Conservation (phyloP, 2,329 filamentous ascomycete species). For the Sclerotinia spermophila region DNA sequence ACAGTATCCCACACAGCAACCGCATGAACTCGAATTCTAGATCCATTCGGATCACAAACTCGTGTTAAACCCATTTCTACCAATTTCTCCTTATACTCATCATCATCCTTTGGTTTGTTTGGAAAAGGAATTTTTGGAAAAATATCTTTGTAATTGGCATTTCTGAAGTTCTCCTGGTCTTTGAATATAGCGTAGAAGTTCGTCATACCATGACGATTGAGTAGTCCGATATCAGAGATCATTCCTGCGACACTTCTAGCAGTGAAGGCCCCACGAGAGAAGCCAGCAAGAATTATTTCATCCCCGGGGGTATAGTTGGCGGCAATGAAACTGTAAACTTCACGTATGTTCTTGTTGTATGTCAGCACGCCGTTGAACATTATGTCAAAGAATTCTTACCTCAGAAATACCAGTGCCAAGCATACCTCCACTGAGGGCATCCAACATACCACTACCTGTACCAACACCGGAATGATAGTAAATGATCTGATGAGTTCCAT, state of each 20-base stretch:
- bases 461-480: constrained; percentile 61
- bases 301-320: constrained; percentile 41
- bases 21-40: constrained; percentile 43
- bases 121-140: constrained; percentile 34
- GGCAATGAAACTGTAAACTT: constrained; percentile 47
- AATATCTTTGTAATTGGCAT: constrained; percentile 37
- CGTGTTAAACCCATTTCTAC: constrained; percentile 39
- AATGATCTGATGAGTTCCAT: constrained; percentile 53
- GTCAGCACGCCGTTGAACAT: constrained; percentile 37
- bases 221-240: constrained; percentile 36
- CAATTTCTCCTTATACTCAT: constrained; percentile 40
- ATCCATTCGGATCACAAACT: constrained; percentile 38
- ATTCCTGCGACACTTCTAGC: constrained; percentile 40
- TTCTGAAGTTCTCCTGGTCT: constrained; percentile 36
- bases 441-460: constrained; percentile 48
- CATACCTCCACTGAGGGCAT: constrained; percentile 51
- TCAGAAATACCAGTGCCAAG: constrained; percentile 50
- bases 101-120: constrained; percentile 29
- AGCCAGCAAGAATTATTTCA: constrained; percentile 41
- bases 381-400: constrained; percentile 20
- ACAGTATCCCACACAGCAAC: constrained; percentile 50
- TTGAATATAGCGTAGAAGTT: constrained; percentile 44
- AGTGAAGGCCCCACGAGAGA: constrained; percentile 44
- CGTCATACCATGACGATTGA: constrained; percentile 43
- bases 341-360: constrained; percentile 44